Evolutionary conservation across 31 red algal genomes (phyloP).

Genomic region (Porphyra umbilicalis): DNA sequence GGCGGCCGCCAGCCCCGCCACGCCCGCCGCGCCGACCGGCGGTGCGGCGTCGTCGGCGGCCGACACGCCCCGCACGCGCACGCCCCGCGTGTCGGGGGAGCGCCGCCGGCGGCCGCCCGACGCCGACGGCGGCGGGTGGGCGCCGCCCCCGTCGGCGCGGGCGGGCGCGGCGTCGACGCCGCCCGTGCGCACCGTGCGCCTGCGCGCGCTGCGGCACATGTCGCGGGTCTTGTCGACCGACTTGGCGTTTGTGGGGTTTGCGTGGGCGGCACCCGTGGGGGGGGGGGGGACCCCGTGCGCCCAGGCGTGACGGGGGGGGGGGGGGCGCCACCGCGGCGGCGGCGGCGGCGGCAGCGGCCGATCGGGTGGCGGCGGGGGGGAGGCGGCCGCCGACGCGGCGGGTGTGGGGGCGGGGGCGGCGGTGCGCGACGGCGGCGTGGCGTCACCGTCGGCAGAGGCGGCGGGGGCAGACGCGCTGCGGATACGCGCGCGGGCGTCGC

Average conservation of each 20-base stretch:
- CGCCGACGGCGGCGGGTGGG: neutral
- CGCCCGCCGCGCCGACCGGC: neutral
- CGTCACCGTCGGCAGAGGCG: neutral
- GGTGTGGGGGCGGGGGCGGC: neutral
- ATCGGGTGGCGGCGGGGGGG: neutral
- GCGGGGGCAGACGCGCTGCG: neutral
- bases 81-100: neutral
- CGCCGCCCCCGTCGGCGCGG: too few relatives aligned
- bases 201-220: neutral
- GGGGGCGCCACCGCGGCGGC: neutral
- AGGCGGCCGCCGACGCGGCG: neutral
- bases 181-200: neutral
- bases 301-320: neutral
- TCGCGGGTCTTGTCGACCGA: neutral
- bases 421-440: neutral
- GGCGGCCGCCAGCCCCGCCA: neutral
- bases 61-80: neutral
- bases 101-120: neutral
- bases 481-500: neutral
- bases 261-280: neutral
- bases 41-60: neutral
- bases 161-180: neutral
- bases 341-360: neutral
- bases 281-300: neutral
- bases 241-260: neutral